Evolutionary conservation across 2,329 filamentous ascomycete genomes (phyloP).

Genomic region (Diplodia seriata): DNA sequence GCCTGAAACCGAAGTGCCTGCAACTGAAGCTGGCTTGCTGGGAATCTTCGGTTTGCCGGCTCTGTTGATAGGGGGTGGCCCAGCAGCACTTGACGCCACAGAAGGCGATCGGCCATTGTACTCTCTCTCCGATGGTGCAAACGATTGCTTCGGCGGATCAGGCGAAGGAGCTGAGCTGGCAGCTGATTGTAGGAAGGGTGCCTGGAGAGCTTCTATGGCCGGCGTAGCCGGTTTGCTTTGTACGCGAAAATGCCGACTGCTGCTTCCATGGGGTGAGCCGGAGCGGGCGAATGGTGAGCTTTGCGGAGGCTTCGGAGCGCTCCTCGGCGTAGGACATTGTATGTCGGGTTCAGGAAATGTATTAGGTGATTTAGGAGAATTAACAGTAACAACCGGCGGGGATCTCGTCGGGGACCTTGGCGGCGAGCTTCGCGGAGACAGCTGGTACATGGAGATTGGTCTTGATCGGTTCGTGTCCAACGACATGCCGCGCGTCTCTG

Average conservation of each 20-base stretch:
- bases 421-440: conserved; percentile 50
- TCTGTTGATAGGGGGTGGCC: conserved; percentile 79
- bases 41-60: conserved; percentile 77
- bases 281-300: conserved; percentile 35
- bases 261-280: conserved; percentile 35
- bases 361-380: conserved; percentile 74
- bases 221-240: conserved; percentile 53
- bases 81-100: conserved; percentile 43
- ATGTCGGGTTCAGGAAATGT: conserved; percentile 51
- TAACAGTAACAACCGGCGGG: conserved; percentile 70
- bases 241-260: conserved; percentile 45
- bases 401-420: conserved; percentile 56
- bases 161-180: conserved; percentile 34
- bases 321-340: conserved; percentile 46
- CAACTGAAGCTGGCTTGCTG: conserved; percentile 51
- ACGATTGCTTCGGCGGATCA: conserved; percentile 41
- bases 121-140: not conserved
- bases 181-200: conserved; percentile 43
- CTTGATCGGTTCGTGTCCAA: conserved; percentile 44
- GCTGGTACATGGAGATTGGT: conserved; percentile 58
- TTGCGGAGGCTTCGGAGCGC: conserved; percentile 36
- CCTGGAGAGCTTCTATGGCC: conserved; percentile 49
- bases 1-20: conserved; percentile 33
- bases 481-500: conserved; percentile 34
- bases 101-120: conserved; percentile 19